Conservation (phyloP, 2,329 filamentous ascomycete species). For the Capronia coronata region DNA sequence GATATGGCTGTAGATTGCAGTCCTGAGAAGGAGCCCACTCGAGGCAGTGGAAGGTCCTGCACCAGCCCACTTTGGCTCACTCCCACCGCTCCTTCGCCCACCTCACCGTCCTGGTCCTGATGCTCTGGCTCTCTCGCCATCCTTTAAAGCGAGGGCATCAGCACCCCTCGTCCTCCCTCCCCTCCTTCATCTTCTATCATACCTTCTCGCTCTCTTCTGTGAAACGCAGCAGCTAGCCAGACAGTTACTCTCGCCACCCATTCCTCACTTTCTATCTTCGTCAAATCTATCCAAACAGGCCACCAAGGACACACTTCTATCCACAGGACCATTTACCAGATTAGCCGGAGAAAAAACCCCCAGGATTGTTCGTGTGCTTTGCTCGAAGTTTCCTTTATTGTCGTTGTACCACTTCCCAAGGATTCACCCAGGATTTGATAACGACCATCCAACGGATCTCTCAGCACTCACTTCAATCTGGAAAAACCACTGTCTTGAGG, state of each 20-base stretch:
- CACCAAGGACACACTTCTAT: constrained; percentile 18
- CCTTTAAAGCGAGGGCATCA: constrained; percentile 29
- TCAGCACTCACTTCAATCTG: neutral
- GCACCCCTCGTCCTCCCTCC: constrained; percentile 10
- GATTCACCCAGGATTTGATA: neutral
- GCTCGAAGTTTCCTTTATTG: constrained; percentile 5
- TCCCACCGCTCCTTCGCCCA: neutral
- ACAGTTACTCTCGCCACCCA: neutral
- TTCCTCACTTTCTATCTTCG: neutral
- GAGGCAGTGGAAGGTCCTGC: neutral
- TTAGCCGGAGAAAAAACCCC: constrained; percentile 27
- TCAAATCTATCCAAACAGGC: neutral
- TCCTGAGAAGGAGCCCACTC: neutral
- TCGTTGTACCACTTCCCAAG: constrained; percentile 3
- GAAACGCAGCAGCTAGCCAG: neutral
- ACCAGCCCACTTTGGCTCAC: neutral
- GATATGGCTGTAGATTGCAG: neutral
- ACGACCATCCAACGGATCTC: neutral
- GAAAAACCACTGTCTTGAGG: neutral
- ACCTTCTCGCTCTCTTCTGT: constrained; percentile 18
- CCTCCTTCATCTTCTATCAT: constrained; percentile 22
- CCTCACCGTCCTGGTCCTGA: neutral
- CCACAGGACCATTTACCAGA: constrained; percentile 18
- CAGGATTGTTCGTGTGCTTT: constrained; percentile 14
- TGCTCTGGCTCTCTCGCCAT: constrained; percentile 5